Base-by-base conservation (phyloP, 805 yeast genomes). In the Wickerhamiella shivajii region DNA sequence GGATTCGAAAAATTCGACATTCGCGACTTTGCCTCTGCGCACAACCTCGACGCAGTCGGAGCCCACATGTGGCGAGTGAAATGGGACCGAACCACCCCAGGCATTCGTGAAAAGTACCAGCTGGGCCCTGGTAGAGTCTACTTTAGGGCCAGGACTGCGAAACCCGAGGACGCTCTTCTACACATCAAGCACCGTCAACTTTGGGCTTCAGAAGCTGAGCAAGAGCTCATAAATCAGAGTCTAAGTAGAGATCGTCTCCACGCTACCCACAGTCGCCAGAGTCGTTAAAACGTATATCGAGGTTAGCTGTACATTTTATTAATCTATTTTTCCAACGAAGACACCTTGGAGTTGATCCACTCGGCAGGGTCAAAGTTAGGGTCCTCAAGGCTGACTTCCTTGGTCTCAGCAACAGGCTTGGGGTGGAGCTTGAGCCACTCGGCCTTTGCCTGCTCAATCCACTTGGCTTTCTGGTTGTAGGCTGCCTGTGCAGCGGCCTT, bases 51-150 rank as follows among this genome's bases (percentile, higher is more conserved):
- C n/a, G 71, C 96, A 1, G 71, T 85, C 30, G 96, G 97, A 18
- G 95, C 93, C 2, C 93, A 83, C 53, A 65, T 81, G 29, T 87
- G 93, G 87, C 74, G 97, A 65, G 72, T 76, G 44, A 61, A 57
- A 26, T 87, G 77, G 72, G 97, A 90, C 56, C 34, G 39, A 29
- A 60, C 79, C 46, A 69, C 75, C 45, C 77, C 80, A 27, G 66
- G 51, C 3, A 75, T 85, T 18, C 73, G 97, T 55, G 68, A 64
- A 42, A 55, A 66, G 50, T 80, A 77, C 51, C 87, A 83, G 3
- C 63, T 87, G 40, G 76, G 74, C 13, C 53, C 60, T 39, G 96
- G 95, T 32, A 65, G 72, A 44, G 80, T 87, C 5, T 87, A 33
- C 40, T 44, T 27, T 47, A 45, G 51, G 8, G 51, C 50, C 6